Conservation (phyloP, 768 basidiomycete species). For the Suillus sp. region DNA sequence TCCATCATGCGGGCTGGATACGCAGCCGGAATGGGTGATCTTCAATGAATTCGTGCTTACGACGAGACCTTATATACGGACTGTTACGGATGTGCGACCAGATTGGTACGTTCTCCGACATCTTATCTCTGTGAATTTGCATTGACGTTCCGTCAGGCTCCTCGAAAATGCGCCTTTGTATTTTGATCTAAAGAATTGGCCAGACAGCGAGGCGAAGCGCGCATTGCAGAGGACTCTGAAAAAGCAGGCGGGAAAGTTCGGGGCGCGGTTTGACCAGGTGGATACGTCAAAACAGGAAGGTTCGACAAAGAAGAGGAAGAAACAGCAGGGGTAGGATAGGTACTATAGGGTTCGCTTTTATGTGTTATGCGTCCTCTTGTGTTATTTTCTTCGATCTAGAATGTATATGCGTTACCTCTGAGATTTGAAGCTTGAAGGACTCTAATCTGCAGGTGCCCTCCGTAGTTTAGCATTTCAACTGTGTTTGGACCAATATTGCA, state of each 20-base stretch:
- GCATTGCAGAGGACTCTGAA: conserved; percentile 54
- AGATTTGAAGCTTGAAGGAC: neutral
- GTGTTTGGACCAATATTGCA: neutral
- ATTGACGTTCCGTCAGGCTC: conserved; percentile 43
- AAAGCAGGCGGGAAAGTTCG: conserved; percentile 53
- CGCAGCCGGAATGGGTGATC: conserved; percentile 88
- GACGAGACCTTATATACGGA: conserved; percentile 85
- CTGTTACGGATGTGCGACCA: conserved; percentile 81
- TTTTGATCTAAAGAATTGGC: conserved; percentile 67
- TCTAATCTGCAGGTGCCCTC: neutral
- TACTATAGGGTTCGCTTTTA: neutral
- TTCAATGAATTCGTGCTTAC: conserved; percentile 97
- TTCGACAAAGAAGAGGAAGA: conserved; percentile 23
- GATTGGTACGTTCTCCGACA: conserved; percentile 68
- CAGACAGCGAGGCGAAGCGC: conserved; percentile 71
- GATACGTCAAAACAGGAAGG: conserved; percentile 15
- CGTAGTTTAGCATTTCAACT: neutral
- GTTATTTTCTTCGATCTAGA: neutral
- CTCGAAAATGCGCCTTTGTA: conserved; percentile 65
- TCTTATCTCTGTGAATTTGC: conserved; percentile 5
- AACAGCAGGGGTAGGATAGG: neutral
- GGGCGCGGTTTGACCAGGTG: neutral
- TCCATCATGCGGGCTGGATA: conserved; percentile 85
- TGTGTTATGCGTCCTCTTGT: neutral
- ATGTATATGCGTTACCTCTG: neutral